Evolutionary conservation across 139 green algal species (phyloP).

Genomic region (Chlamydomonas incerta): DNA sequence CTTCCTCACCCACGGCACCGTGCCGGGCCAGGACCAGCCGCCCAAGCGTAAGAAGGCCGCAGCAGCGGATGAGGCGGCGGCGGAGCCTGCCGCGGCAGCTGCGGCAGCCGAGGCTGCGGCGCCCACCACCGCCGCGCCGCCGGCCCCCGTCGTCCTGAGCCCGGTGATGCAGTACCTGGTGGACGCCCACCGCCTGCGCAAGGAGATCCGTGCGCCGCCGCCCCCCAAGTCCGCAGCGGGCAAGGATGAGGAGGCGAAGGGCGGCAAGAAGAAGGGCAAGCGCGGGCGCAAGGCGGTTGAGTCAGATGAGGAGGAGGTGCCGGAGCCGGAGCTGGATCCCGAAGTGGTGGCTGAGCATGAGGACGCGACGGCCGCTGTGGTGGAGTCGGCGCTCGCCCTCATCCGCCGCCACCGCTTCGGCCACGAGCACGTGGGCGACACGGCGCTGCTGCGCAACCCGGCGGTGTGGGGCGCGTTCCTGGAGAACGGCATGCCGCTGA

Average conservation of each 20-base stretch:
- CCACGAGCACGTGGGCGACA: slow-evolving; percentile 46
- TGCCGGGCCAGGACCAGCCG: neutral
- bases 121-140: neutral
- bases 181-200: slow-evolving; percentile 25
- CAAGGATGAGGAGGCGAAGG: neutral
- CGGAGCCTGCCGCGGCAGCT: neutral
- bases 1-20: slow-evolving; percentile 33
- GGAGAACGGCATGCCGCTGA: slow-evolving; percentile 35
- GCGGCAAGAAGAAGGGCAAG: neutral
- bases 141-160: neutral
- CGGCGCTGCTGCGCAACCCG: neutral
- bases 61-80: neutral
- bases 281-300: neutral
- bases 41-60: neutral
- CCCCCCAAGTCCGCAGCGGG: neutral
- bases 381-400: neutral
- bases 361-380: neutral
- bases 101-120: neutral
- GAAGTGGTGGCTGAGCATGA: neutral
- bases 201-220: slow-evolving; percentile 18
- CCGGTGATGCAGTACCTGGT: slow-evolving; percentile 30
- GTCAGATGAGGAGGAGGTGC: neutral
- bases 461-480: slow-evolving; percentile 31
- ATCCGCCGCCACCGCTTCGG: slow-evolving; percentile 42
- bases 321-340: neutral